Base-by-base conservation (phyloP, 257 asterid species). In the Solanum sparsipilum region DNA sequence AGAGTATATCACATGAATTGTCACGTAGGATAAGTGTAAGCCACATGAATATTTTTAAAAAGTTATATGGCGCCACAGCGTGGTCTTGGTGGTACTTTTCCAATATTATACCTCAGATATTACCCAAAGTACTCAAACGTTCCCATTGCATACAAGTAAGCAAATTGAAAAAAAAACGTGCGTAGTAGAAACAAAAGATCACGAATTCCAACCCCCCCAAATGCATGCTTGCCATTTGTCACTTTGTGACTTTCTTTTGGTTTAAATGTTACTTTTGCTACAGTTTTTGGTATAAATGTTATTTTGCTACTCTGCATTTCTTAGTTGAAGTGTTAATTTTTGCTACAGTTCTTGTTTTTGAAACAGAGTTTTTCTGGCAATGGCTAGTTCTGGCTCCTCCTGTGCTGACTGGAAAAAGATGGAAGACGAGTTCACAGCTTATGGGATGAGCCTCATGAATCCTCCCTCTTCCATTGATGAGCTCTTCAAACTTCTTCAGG, bases 401-500 rank as follows among this genome's bases (percentile, higher is more conserved):
- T n/a, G 81, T 78, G 44, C 79, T 58, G 73, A 81, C 83, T 65
- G 52, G 84, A 67, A 87, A 82, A 85, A 87, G 72, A 85, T 91
- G 70, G 81, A 84, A 60, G 81, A 86, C 6, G 86, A 88, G 84
- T 86, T 92, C 18, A 44, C 31, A 71, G 88, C 87, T 75, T 84
- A 74, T 13, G 93, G 92, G 63, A 65, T 84, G 46, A 36, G 83
- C 67, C 91, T 92, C 36, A 84, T 87, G 44, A 78, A 18, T n/a
- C 90, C 84, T 25, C 88, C 92, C 32, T 84, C 90, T 88, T 39
- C 90, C 29, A 25, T 9, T 20, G 91, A 88, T 78, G 91, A 90
- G 21, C 90, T 90, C 36, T 91, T 89, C 34, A 56, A 16, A 34
- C 79, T 89, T 75, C 92, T 92, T 65, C 87, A 88, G 48, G 79